These are phyloP conservation scores for Davidsoniella virescens DNA, from an alignment of 2,329 filamentous ascomycete species.

Conservation along the genomic window DNA sequence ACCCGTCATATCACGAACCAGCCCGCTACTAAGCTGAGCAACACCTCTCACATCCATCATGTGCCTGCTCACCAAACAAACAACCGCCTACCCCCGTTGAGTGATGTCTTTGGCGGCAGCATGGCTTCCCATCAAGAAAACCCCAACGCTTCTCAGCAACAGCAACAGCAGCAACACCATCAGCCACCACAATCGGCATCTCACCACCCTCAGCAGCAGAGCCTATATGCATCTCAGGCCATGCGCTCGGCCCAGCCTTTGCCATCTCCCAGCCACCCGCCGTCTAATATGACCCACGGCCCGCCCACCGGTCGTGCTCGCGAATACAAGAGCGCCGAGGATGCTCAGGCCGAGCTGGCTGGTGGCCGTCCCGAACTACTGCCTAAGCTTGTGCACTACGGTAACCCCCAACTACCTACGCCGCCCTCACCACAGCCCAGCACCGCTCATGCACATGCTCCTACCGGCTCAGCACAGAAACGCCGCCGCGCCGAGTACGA, in stretches of 20 bases:
- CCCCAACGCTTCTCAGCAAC: constrained; percentile 14
- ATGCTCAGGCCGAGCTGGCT: constrained; percentile 77
- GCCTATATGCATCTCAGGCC: constrained; percentile 39
- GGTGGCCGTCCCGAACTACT: constrained; percentile 85
- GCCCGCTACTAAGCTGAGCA: constrained; percentile 57
- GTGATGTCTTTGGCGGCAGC: constrained; percentile 81
- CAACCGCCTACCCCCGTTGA: constrained; percentile 84
- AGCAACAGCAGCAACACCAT: constrained; percentile 2
- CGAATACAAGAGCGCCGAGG: constrained; percentile 91
- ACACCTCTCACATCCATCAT: constrained; percentile 81
- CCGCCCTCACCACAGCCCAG: constrained; percentile 63
- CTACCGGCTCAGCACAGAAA: constrained; percentile 28
- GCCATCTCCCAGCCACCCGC: constrained; percentile 61
- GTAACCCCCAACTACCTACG: constrained; percentile 81
- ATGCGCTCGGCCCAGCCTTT: constrained; percentile 40
- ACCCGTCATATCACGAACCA: constrained; percentile 68
- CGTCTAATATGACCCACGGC: constrained; percentile 28
- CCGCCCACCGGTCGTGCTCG: constrained; percentile 47
- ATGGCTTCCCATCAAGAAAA: constrained; percentile 44
- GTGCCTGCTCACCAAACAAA: constrained; percentile 73
- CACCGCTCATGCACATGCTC: constrained; percentile 27
- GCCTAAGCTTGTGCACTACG: constrained; percentile 90
- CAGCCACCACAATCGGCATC: constrained; percentile 19
- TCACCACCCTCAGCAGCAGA: constrained; percentile 10
- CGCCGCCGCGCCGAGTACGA: constrained; percentile 86